Conservation (phyloP, 2,329 filamentous ascomycete genomes). For the Helotiales sp. region DNA sequence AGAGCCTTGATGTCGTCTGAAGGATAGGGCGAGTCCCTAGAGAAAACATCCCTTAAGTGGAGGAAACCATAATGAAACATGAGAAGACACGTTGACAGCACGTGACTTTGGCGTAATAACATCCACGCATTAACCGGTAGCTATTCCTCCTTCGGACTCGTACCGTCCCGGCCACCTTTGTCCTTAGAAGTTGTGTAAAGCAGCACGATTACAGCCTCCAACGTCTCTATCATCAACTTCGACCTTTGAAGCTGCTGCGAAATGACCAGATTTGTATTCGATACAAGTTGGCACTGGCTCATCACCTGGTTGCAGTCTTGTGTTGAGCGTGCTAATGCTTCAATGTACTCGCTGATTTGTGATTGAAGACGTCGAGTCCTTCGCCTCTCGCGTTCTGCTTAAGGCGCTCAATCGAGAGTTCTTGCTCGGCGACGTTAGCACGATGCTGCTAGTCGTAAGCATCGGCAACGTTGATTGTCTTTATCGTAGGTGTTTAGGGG, state of each 20-base stretch:
- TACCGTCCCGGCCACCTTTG: neutral
- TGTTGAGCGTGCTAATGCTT: slow-evolving; percentile 8
- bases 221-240: slow-evolving; percentile 17
- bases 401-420: slow-evolving; percentile 9
- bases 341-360: slow-evolving; percentile 11
- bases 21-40: no score
- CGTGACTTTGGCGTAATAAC: no score
- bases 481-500: slow-evolving; percentile 13
- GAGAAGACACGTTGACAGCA: no score
- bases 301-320: slow-evolving; percentile 7
- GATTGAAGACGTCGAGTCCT: slow-evolving; percentile 12
- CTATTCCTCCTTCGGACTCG: no score
- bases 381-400: slow-evolving; percentile 14
- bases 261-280: slow-evolving; percentile 10
- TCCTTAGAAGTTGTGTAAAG: neutral
- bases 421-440: slow-evolving; percentile 13
- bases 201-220: slow-evolving; percentile 19
- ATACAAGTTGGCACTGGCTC: slow-evolving; percentile 13
- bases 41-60: no score
- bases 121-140: no score
- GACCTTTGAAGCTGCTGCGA: slow-evolving; percentile 11
- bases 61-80: no score
- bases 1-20: no score
- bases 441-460: slow-evolving; percentile 16
- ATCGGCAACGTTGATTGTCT: slow-evolving; percentile 16